Conservation (phyloP, 1,139 yeast species). For the Pneumocystis murina region DNA sequence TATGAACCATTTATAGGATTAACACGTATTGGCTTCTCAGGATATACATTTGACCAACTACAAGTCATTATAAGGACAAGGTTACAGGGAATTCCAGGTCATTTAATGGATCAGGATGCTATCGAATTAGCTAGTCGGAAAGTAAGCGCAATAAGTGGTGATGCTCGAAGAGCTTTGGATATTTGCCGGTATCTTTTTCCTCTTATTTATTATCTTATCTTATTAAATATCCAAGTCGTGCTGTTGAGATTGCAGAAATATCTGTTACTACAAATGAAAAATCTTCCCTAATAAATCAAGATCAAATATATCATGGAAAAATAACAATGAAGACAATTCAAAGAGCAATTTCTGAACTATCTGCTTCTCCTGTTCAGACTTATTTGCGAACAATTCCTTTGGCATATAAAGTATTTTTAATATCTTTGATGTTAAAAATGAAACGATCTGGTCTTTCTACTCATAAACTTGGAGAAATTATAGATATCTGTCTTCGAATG, state of each 20-base stretch:
- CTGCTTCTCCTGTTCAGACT: constrained; percentile 52
- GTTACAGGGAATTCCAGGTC: constrained; percentile 35
- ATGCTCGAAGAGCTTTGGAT: constrained; percentile 82
- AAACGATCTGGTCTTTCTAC: constrained; percentile 62
- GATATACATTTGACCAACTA: constrained; percentile 70
- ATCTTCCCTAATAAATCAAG: constrained; percentile 15
- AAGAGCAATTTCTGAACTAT: constrained; percentile 66
- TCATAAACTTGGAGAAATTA: constrained; percentile 51
- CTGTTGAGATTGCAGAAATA: constrained; percentile 71
- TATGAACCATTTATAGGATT: constrained; percentile 21
- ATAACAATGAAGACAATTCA: constrained; percentile 60
- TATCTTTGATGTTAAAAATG: constrained; percentile 48
- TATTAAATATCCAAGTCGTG: constrained; percentile 30
- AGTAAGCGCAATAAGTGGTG: constrained; percentile 94
- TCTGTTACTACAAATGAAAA: constrained; percentile 13
- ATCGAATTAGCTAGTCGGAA: constrained; percentile 83
- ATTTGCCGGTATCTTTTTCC: constrained; percentile 41
- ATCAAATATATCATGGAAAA: constrained; percentile 24
- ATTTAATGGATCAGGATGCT: constrained; percentile 53
- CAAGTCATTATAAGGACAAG: constrained; percentile 60
- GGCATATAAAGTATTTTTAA: constrained; percentile 54
- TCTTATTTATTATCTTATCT: not conserved
- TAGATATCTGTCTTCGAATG: constrained; percentile 52
- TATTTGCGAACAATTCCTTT: constrained; percentile 50
- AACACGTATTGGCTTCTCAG: constrained; percentile 72